Conservation (phyloP, 2,329 filamentous ascomycete genomes). For the Ophiostoma fasciatum region DNA sequence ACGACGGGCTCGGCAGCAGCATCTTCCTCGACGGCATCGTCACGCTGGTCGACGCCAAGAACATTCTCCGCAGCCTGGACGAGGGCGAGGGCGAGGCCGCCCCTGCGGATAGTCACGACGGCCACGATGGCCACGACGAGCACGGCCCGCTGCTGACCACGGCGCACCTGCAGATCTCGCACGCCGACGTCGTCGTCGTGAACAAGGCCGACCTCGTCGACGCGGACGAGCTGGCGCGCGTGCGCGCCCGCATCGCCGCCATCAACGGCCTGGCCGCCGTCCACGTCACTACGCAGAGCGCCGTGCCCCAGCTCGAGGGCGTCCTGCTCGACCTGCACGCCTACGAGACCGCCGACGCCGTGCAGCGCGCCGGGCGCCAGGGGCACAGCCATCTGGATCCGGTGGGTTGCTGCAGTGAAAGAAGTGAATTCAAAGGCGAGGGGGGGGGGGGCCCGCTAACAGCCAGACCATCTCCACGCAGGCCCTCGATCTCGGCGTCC, state of each 20-base stretch:
- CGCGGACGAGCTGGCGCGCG: constrained; percentile 48
- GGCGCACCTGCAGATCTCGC: constrained; percentile 90
- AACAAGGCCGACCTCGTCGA: constrained; percentile 86
- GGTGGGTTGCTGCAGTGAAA: constrained; percentile 24
- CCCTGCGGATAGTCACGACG: no score
- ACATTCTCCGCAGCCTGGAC: constrained; percentile 69
- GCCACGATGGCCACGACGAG: constrained; percentile 31
- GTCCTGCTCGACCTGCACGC: constrained; percentile 82
- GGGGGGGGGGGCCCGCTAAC: no score
- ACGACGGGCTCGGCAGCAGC: constrained; percentile 84
- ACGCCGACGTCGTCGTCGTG: constrained; percentile 86
- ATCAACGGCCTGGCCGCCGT: constrained; percentile 87
- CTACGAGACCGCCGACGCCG: constrained; percentile 65
- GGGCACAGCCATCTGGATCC: constrained; percentile 77
- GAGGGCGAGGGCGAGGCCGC: constrained; percentile 45
- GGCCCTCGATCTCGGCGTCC: constrained; percentile 48
- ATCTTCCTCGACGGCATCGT: constrained; percentile 97
- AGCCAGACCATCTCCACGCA: constrained; percentile 68
- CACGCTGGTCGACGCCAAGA: constrained; percentile 88
- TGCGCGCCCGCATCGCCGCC: constrained; percentile 56
- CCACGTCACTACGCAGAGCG: constrained; percentile 65
- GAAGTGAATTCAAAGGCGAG: no score
- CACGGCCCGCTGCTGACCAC: constrained; percentile 66
- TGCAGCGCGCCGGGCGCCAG: constrained; percentile 60
- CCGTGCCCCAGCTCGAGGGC: constrained; percentile 70